A percentile compares a stretch with the other conserved stretches of the same genome.
These are phyloP conservation scores for Aspergillus nanangensis DNA, from an alignment of 495 filamentous ascomycete species.

Conservation along the genomic window DNA sequence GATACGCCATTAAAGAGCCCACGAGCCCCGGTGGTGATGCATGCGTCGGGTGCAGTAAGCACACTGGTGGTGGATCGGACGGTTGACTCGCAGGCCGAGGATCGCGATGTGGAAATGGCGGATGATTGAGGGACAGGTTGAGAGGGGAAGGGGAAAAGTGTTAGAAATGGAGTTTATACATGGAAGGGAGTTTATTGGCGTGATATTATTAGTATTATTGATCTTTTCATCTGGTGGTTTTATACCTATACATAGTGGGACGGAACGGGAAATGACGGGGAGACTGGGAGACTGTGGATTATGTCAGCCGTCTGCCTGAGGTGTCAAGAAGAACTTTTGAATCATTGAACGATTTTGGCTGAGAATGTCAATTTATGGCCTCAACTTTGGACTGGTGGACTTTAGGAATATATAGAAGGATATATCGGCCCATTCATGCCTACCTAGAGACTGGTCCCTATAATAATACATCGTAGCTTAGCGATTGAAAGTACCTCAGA, in stretches of 20 bases:
- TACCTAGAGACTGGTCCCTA: too few relatives aligned
- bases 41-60: slow-evolving; percentile 23
- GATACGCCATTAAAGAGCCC: slow-evolving; percentile 21
- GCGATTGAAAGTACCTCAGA: too few relatives aligned
- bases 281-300: not conserved
- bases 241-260: too few relatives aligned
- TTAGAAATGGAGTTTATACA: slow-evolving; percentile 14
- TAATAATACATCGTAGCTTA: too few relatives aligned
- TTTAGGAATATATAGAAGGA: too few relatives aligned
- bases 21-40: slow-evolving; percentile 25
- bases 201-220: slow-evolving; percentile 12
- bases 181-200: slow-evolving; percentile 8
- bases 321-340: not conserved
- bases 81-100: slow-evolving; percentile 16
- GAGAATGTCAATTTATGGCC: not conserved
- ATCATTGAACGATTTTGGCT: too few relatives aligned
- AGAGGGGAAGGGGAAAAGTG: not conserved
- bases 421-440: too few relatives aligned
- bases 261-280: slow-evolving; percentile 10
- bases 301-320: not conserved
- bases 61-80: slow-evolving; percentile 37
- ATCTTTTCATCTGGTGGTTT: not conserved
- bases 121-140: slow-evolving; percentile 16
- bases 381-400: too few relatives aligned
- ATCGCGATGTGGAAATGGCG: slow-evolving; percentile 43